Base-by-base conservation (phyloP, 345 rosid species). In the Clarkia xantiana region DNA sequence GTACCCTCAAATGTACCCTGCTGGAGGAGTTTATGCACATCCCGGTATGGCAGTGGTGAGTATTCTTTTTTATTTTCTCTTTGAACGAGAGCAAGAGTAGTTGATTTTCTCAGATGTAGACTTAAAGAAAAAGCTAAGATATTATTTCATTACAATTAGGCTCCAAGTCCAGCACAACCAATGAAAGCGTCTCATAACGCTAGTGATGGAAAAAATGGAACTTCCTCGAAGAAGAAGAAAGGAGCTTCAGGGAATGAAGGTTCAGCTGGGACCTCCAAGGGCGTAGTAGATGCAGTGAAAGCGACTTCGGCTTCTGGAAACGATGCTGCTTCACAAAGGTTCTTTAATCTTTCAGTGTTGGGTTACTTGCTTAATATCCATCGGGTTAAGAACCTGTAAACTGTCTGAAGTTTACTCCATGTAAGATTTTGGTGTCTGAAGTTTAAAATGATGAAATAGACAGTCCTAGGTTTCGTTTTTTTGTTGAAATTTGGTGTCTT, bases 11-110 rank as follows among this genome's bases (percentile, higher is more conserved):
- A 73, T 93, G 49, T 93, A 86, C 73, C 94, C 99, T 55, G 78
- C 89, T 0, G 97, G 90, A 9, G 83, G 87, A 44, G 77, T 89
- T 19, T 93, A 93, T 66, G 86, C 91, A 15, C 96, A 93, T 77
- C 86, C 94, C 50, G 70, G 58, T 64, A 78, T 93, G 79, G 66
- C 90, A 47, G 67, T 42, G 81, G 99, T 93, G 80, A 59, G 53
- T 29, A 9, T 15, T n/a, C 10, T 14, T 4, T n/a, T 11, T 23
- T 8, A n/a, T 2, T 11, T 7, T 49, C 38, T 7, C 23, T 6
- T n/a, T 1, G 25, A 22, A 22, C 8, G 36, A 29, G 36, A 7
- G 36, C 25, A 22, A 29, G 36, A 29, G 36, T n/a, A 29, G 36
- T 29, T n/a, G n/a, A n/a, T n/a, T n/a, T n/a, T n/a, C 6, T 29